Evolutionary conservation across 306 rosid species (phyloP).

Genomic region (Acacia crassicarpa): DNA sequence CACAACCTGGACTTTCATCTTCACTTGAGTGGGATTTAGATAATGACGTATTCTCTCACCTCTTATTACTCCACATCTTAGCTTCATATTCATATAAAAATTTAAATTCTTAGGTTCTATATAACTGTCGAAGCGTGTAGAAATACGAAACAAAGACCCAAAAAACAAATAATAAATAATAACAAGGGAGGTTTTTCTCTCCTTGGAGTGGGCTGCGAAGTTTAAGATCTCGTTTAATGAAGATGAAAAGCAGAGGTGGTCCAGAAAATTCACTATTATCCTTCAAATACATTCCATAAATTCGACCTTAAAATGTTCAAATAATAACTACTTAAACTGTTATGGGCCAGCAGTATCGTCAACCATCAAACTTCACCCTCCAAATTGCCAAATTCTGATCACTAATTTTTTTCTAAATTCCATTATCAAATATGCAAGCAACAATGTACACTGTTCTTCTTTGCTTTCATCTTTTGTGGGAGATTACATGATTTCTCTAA

Average conservation of each 20-base stretch:
- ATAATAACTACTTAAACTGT: background rate
- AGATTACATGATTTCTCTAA: slow-evolving; percentile 37
- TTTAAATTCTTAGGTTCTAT: background rate
- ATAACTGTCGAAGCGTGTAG: background rate
- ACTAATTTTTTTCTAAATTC: background rate
- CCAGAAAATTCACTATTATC: background rate
- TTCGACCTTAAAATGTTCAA: background rate
- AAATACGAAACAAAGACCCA: background rate
- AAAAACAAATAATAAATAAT: too few relatives aligned
- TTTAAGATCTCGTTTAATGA: background rate
- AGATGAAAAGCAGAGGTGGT: background rate
- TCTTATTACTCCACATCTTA: background rate
- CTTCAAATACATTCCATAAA: background rate
- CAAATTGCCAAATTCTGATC: background rate
- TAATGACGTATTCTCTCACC: background rate
- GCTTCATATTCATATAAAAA: background rate
- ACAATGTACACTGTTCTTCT: slow-evolving; percentile 41
- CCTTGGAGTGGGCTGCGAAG: background rate
- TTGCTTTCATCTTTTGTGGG: slow-evolving; percentile 7
- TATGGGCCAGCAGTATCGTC: background rate
- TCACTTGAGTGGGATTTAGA: background rate
- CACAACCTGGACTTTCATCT: background rate
- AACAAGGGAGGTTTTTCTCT: background rate
- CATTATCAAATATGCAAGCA: slow-evolving; percentile 30
- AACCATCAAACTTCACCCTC: background rate